Evolutionary conservation across 2,329 filamentous ascomycete species (phyloP), one percentile per base, ranked within the genome.

Genomic region (Aspergillus ibericus): DNA sequence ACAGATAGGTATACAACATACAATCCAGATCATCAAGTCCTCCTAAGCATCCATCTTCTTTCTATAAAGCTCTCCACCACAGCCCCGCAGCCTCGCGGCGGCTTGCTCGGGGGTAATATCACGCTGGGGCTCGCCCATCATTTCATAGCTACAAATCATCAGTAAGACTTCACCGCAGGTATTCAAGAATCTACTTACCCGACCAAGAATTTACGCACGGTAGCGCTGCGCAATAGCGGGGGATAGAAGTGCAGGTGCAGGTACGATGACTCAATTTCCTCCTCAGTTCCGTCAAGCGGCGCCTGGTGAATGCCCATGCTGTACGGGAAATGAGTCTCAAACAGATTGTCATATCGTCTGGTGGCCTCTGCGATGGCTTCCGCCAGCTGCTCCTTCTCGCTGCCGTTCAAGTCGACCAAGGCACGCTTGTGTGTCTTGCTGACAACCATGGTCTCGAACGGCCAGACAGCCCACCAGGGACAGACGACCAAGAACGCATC

Each of bases 201-300:
- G 34, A 99, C 95, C 53, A 98, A 77, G 78, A 98, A 99, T 79
- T 99, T 99, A 67, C 91, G 88, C 48, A 99, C 93, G 0, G 92
- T 96, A 2, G 95, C 93, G 48, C 92, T 96, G 57, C 95, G 87
- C 63, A 99, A 82, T 48, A 99, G 82, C 12, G 95, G 95, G 42
- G 95, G 95, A 49, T 97, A 98, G 77, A 99, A 99, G 79, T 99
- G 95, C 80, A 99, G 88, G 76, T 99, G 95, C 72, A 99, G 87
- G 77, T 96, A 93, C 66, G 91, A 92, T 61, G 87, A 87, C 68
- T 96, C 90, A 55, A 93, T 85, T 75, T 98, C 93, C 61, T 96
- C 91, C 1, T 86, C 83, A 0, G 85, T 89, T 20, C 91, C 92
- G 25, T 89, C 85, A 6, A 99, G 82, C 2, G 95, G 95, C 16